phyloP scores from a whole-genome alignment of 371 early-diverging fungal genomes.

The Mortierella sp. region DNA sequence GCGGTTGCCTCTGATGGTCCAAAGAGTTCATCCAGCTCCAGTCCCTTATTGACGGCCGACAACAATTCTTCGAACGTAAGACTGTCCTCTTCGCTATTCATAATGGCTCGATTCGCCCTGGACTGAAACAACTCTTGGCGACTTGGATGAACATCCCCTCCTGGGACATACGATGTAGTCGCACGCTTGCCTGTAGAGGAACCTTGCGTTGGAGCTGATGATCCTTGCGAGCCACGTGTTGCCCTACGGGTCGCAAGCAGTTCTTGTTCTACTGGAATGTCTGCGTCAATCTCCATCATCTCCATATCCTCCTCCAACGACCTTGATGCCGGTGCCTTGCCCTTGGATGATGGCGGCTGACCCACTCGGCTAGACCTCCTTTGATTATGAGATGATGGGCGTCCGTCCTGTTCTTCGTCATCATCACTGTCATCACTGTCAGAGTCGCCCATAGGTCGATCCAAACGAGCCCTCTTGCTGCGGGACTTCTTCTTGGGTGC shows the following conservation, averaged over 20 bases:
- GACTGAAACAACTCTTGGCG: constrained; percentile 30
- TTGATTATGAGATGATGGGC: constrained; percentile 3
- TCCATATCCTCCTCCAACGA: constrained; percentile 57
- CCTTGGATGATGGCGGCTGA: constrained; percentile 14
- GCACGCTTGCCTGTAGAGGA: constrained; percentile 18
- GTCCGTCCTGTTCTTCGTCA: constrained; percentile 30
- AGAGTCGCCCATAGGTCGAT: constrained; percentile 39
- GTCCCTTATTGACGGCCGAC: constrained; percentile 55
- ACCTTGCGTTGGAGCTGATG: constrained; percentile 21
- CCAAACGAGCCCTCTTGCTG: constrained; percentile 53
- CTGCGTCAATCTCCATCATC: constrained; percentile 52
- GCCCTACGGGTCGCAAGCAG: constrained; percentile 38
- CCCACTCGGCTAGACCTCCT: constrained; percentile 11
- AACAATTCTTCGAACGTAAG: constrained; percentile 58
- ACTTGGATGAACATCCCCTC: constrained; percentile 42
- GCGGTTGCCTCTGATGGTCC: constrained; percentile 60
- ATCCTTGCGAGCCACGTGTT: constrained; percentile 27
- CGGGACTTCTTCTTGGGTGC: constrained; percentile 72
- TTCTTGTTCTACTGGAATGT: constrained; percentile 58
- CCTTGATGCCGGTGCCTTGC: constrained; percentile 35
- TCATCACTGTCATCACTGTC: constrained; percentile 55
- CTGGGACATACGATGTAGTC: constrained; percentile 28
- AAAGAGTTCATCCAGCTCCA: constrained; percentile 53
- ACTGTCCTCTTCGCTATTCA: constrained; percentile 43
- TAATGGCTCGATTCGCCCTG: constrained; percentile 22